Percentiles rank a stretch among this genome's conserved stretches.
phyloP scores from a whole-genome alignment of 768 basidiomycete genomes.

The Exsudoporus frostii region DNA sequence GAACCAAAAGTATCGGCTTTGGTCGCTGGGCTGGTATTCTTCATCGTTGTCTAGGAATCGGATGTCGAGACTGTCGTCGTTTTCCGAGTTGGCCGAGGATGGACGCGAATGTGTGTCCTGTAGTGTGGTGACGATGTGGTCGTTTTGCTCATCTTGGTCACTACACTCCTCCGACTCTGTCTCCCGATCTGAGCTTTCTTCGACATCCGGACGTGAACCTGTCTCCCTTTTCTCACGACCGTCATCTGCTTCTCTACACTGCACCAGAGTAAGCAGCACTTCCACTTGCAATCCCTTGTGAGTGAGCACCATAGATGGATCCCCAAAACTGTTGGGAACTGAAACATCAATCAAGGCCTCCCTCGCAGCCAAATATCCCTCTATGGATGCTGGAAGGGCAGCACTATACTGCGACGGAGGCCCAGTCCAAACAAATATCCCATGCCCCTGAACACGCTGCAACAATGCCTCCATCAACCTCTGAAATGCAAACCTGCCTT shows the following conservation, averaged over 20 bases:
- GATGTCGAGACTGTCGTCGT: not conserved
- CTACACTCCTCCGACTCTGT: not conserved
- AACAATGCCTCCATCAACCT: slow-evolving; percentile 13
- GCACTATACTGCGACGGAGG: slow-evolving; percentile 2
- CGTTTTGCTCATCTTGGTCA: not conserved
- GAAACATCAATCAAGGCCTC: not conserved
- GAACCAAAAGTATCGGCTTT: not conserved
- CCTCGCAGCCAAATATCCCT: slow-evolving; percentile 7
- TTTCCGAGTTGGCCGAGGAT: not conserved
- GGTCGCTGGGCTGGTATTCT: not conserved
- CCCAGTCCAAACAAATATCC: slow-evolving; percentile 8
- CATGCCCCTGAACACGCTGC: not conserved
- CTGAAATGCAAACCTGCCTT: slow-evolving; percentile 22
- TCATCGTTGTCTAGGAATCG: slow-evolving; percentile 2
- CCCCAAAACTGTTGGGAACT: slow-evolving; percentile 2
- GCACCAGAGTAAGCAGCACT: not conserved
- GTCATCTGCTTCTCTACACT: slow-evolving; percentile 4
- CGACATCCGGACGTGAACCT: not conserved
- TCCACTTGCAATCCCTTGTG: slow-evolving; percentile 9
- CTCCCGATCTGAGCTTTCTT: not conserved
- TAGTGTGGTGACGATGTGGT: not conserved
- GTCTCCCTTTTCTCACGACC: not conserved
- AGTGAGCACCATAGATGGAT: slow-evolving; percentile 5
- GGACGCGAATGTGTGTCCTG: not conserved
- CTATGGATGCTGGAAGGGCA: slow-evolving; percentile 5